Evolutionary conservation across 306 rosid species (phyloP), one percentile per base, ranked within the genome.

Genomic region (Dalbergia oliveri): DNA sequence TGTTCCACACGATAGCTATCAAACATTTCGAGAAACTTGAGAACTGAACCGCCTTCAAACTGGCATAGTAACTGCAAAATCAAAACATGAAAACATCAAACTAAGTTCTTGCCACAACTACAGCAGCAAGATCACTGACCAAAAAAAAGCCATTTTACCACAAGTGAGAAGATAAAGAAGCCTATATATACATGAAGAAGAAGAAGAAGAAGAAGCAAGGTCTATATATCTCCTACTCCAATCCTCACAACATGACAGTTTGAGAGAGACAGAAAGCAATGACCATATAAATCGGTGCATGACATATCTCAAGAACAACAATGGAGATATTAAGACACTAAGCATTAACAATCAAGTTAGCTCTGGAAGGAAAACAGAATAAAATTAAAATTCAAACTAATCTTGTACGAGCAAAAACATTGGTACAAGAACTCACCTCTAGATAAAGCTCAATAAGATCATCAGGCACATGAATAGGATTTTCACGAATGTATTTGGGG

Each of bases 1-100:
- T 90, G 92, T 79, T 91, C 98, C 88, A 95, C 94, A 0, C 93
- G 94, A 76, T 95, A 95, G 91, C 96, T 90, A 91, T 93, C 98
- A 70, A 91, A 95, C 73, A 85, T 93, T 84, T 95, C 97, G 41
- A 95, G 85, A 85, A 95, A 95, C 74, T 91, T 95, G 80, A 95
- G 99, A 88, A 93, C 98, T 44, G 98, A 93, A 83, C 82, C 65
- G 56, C 92, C 88, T 88, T 93, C 99, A 61, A 89, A 90, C 85
- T 83, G 97, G 83, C 98, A 93, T 78, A 95, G 81, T 63, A 91
- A 84, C 99, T 93, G 97, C 87, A 87, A 85, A 86, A 82, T 72
- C 43, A 76, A 71, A 61, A 43, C 60, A 72, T 19, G 26, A 66
- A 34, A 82, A 61, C 64, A 41, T 73, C 45, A 80, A 66, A 45